Evolutionary conservation across 2,329 filamentous ascomycete genomes (phyloP), one percentile per base, ranked within the genome.

Genomic region (Tolypocladium amazonense): DNA sequence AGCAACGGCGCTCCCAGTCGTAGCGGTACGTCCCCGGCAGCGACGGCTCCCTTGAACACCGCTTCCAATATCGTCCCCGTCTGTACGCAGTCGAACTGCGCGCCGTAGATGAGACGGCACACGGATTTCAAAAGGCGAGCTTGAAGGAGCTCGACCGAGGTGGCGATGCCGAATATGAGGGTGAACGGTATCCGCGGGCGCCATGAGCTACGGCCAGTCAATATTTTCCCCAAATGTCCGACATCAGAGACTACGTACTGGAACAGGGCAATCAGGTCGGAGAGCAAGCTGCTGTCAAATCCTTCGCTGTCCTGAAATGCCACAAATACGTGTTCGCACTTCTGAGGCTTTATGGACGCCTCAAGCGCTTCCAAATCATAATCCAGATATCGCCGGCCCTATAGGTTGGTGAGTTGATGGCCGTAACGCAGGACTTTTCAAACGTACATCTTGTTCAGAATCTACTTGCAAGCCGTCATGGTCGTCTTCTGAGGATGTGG

Each of bases 221-320:
- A 58, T 52, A 56, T 38, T 58, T 27, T 8, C 30, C 23, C 12
- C 12, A 1, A 23, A 4, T 18, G 30, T 9, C 30, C 2, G 20
- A 2, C 14, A 11, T 25, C 15, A 2, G 15, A 43, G 20, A 33
- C 33, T 15, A 39, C 80, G 56, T 77, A 88, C 87, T 83, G 82
- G 61, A 93, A 80, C 6, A 92, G 78, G 43, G 80, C 78, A 54
- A 93, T 81, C 41, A 91, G 69, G 60, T 93, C 89, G 1, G 85
- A 86, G 15, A 95, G 75, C n/a, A 94, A 73, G 37, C 76, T 76
- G 55, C 84, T 84, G 65, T 92, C 89, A 68, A 94, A 92, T 0
- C 87, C 89, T 72, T 94, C 90, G 63, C 88, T 91, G 68, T 94
- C 90, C 70, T 92, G 87, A 61, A 94, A 85, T 0, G 88, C 85